Evolutionary conservation across 1,284 basidiomycete species (phyloP).

Genomic region (Apiotrichum domesticum): DNA sequence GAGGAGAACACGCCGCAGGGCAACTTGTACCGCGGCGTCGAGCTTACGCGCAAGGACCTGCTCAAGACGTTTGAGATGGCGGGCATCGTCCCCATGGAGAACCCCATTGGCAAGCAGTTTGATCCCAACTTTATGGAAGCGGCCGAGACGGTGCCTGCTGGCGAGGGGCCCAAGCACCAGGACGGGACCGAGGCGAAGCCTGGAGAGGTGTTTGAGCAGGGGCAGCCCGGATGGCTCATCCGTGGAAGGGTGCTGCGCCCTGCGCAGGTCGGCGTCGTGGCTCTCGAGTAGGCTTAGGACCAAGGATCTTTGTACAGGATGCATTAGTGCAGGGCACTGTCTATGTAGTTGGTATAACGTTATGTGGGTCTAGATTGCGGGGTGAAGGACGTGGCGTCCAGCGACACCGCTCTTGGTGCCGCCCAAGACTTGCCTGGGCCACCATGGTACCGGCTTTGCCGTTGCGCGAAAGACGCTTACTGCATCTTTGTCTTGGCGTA

Average conservation of each 20-base stretch:
- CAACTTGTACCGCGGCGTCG: constrained; percentile 77
- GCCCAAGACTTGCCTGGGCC: too few species aligned
- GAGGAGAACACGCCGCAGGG: constrained; percentile 54
- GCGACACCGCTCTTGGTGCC: too few species aligned
- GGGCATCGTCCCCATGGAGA: constrained; percentile 75
- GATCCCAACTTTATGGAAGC: constrained; percentile 95
- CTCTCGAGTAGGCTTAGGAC: too few species aligned
- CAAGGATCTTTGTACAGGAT: too few species aligned
- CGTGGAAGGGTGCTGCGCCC: constrained; percentile 87
- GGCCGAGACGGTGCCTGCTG: constrained; percentile 65
- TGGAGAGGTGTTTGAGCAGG: constrained; percentile 84
- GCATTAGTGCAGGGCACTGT: too few species aligned
- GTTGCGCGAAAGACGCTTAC: background rate
- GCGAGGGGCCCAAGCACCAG: too few species aligned
- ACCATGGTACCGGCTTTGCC: too few species aligned
- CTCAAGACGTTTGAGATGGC: constrained; percentile 85
- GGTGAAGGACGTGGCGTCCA: too few species aligned
- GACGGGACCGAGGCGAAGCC: constrained; percentile 55
- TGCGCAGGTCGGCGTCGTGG: constrained; percentile 87
- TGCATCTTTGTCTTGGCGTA: constrained; percentile 14
- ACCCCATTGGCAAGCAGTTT: constrained; percentile 71
- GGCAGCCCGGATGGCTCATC: constrained; percentile 86
- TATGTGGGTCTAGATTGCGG: too few species aligned
- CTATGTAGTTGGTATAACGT: too few species aligned
- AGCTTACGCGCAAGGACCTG: constrained; percentile 84